Evolutionary conservation across 495 filamentous ascomycete species (phyloP), one percentile per base, ranked within the genome.

Genomic region (Amphirosellinia nigrospora): DNA sequence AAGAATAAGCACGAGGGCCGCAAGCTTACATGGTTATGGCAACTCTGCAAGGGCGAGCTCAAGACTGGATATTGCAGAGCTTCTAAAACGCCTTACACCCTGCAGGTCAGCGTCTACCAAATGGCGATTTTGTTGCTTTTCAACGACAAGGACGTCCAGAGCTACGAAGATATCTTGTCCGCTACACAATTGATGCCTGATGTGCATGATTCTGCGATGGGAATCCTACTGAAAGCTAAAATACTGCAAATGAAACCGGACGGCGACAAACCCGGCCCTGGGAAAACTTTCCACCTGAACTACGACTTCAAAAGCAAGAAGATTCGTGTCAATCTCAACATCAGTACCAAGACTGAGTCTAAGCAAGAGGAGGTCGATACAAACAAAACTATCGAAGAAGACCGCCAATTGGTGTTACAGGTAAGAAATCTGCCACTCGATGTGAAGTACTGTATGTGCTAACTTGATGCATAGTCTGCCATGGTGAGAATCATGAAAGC

Each of bases 401-500:
- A 99, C 78, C 87, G 96, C 21, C 98, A 97, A 83, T 84, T 98
- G 66, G 85, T 99, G 36, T 92, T 98, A 82, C 96, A 99, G 90
- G 96, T 97, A 85, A 81, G 91, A 88, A 70, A 23, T 83, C 53
- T 72, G 21, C 71, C 93, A 90, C 93, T 90, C 64, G 89, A 41
- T 59, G 21, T 58, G 6, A 26, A 7, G n/a, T 21, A 30, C n/a
- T 53, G 15, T 28, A 39, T 19, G 8, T 67, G 52, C 75, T 75
- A 73, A 79, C 64, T 64, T 45, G 66, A 28, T 74, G 69, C 72
- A 81, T 74, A 99, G 96, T 98, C 96, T 68, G 93, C 94, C 23
- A 98, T 99, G 75, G 96, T 99, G 43, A 91, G 96, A 74, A 97
- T 99, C 83, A 99, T 98, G 96, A 99, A 99, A 81, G 96, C 96